phyloP scores from a whole-genome alignment of 2,329 filamentous ascomycete species.

The Nothophoma quercina region DNA sequence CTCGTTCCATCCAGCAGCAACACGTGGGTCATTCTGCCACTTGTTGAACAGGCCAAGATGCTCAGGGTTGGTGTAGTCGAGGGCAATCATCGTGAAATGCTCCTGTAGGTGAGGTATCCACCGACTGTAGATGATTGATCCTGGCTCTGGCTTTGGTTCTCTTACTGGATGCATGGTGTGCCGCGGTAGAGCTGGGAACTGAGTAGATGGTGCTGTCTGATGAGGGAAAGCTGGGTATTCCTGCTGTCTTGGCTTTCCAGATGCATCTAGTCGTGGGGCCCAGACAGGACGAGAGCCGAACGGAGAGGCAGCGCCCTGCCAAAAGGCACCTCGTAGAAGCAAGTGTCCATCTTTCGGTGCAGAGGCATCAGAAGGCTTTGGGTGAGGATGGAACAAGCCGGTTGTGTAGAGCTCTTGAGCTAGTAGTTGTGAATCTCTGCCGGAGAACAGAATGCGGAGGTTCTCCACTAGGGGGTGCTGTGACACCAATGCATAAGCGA shows the following conservation, averaged over 20 bases:
- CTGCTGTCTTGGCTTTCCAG: conserved; percentile 49
- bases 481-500: conserved; percentile 56
- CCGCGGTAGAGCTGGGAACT: conserved; percentile 56
- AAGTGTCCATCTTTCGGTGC: conserved; percentile 53
- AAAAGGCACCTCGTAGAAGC: conserved; percentile 59
- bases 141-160: conserved; percentile 73
- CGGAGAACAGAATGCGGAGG: conserved; percentile 53
- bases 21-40: conserved; percentile 86
- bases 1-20: conserved; percentile 81
- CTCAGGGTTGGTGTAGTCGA: conserved; percentile 69
- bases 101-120: conserved; percentile 79
- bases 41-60: conserved; percentile 76
- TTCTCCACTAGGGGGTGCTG: conserved; percentile 55
- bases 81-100: conserved; percentile 78
- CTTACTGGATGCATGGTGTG: conserved; percentile 75
- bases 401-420: conserved; percentile 51
- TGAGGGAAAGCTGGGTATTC: conserved; percentile 54
- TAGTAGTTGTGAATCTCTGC: conserved; percentile 48
- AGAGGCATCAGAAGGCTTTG: conserved; percentile 45
- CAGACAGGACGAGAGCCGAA: conserved; percentile 53
- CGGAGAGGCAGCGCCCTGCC: conserved; percentile 55
- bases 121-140: conserved; percentile 76
- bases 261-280: conserved; percentile 45
- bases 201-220: conserved; percentile 57
- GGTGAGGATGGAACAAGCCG: conserved; percentile 55